A percentile compares a stretch with the other conserved stretches of the same genome.
Conservation (phyloP, 139 green algal genomes). For the Chlorella sp. region DNA sequence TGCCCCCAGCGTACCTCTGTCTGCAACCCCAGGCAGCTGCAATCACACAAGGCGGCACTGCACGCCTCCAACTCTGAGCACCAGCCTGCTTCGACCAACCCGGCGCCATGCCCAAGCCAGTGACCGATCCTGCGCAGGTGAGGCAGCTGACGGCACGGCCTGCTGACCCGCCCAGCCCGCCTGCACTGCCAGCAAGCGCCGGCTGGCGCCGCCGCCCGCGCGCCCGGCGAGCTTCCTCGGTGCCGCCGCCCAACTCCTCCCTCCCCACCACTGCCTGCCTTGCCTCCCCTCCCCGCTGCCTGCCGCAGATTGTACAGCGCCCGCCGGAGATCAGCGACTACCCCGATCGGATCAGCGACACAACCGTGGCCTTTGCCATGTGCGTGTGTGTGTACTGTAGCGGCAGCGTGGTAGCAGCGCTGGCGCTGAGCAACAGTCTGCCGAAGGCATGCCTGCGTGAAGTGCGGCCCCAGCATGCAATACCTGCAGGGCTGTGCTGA, state of each 20-base stretch:
- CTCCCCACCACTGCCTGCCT: not conserved
- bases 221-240: not conserved
- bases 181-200: not conserved
- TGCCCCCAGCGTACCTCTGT: no score
- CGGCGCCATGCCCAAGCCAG: slow-evolving; percentile 14
- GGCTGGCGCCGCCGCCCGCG: not conserved
- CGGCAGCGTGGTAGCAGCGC: no score
- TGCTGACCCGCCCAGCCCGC: not conserved
- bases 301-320: slow-evolving; percentile 5
- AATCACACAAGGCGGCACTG: no score
- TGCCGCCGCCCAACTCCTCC: not conserved
- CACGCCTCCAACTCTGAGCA: no score
- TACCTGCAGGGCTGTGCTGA: no score
- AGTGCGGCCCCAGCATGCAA: no score
- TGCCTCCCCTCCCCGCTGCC: not conserved
- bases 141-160: not conserved
- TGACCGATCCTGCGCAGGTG: not conserved
- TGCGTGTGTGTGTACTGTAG: no score
- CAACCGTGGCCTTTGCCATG: slow-evolving; percentile 42
- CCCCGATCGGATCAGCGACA: slow-evolving; percentile 23
- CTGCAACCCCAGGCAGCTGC: no score
- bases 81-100: no score
- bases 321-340: slow-evolving; percentile 18
- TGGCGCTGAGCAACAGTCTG: no score
- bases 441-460: no score